These are phyloP conservation scores for Hypoxylon lienhwacheense DNA, from an alignment of 495 filamentous ascomycete species.

Conservation along the genomic window DNA sequence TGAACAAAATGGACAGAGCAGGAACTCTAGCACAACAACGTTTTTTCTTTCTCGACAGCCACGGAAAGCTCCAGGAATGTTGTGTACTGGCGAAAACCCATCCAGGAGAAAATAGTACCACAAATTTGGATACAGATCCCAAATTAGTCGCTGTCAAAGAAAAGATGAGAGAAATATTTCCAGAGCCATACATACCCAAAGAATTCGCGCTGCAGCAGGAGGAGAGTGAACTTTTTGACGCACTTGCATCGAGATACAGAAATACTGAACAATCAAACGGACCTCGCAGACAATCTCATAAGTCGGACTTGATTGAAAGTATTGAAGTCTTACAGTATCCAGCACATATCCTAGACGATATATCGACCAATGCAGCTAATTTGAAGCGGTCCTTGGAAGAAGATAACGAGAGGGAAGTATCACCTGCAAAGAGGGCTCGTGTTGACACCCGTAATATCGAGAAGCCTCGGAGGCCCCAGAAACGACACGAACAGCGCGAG, in stretches of 20 bases:
- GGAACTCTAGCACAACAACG: conserved; percentile 61
- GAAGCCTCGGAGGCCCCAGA: conserved; percentile 20
- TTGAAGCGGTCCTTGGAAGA: conserved; percentile 29
- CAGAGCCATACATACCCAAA: conserved; percentile 46
- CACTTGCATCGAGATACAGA: conserved; percentile 27
- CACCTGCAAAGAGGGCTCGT: conserved; percentile 21
- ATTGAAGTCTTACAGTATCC: conserved; percentile 38
- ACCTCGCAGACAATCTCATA: conserved; percentile 4
- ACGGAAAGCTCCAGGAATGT: conserved; percentile 33
- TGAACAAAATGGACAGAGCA: conserved; percentile 63
- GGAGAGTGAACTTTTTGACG: conserved; percentile 39
- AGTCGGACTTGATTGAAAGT: conserved; percentile 24
- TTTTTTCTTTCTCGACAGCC: conserved; percentile 59
- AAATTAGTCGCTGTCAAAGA: conserved; percentile 41
- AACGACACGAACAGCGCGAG: conserved; percentile 29
- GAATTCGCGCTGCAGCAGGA: conserved; percentile 47
- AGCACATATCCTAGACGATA: conserved; percentile 18
- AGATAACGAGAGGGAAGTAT: background rate
- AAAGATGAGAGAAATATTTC: conserved; percentile 48
- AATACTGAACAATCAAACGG: conserved; percentile 9
- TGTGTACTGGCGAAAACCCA: conserved; percentile 28
- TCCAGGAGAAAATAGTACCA: background rate
- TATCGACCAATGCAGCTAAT: conserved; percentile 3
- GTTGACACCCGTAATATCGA: conserved; percentile 3
- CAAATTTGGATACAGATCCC: conserved; percentile 22